These are phyloP conservation scores for Schizophyllum commune DNA, from an alignment of 1,284 basidiomycete genomes.

Conservation along the genomic window DNA sequence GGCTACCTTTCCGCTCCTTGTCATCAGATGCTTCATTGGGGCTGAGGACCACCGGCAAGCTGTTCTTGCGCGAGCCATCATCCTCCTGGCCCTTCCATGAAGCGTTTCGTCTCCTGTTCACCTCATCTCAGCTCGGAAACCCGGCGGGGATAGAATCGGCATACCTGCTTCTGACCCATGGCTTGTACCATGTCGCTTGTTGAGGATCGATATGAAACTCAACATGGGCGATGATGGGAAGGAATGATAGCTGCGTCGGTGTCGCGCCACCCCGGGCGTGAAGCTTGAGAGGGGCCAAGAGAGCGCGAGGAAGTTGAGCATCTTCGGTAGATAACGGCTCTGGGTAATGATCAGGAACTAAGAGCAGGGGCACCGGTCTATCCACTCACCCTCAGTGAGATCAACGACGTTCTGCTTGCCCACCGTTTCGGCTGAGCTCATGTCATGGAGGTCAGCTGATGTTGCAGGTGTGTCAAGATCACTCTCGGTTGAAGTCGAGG, in stretches of 20 bases:
- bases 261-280: slow-evolving; percentile 33
- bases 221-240: slow-evolving; percentile 80
- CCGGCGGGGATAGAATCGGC: slow-evolving; percentile 13
- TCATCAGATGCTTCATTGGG: too few species aligned
- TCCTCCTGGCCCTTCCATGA: too few species aligned
- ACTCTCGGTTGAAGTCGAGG: slow-evolving; percentile 25
- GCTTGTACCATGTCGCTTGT: slow-evolving; percentile 74
- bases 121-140: background rate
- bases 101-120: background rate
- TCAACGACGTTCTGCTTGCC: too few species aligned
- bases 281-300: too few species aligned
- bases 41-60: too few species aligned
- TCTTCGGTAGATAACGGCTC: too few species aligned
- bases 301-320: too few species aligned
- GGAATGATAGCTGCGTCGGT: slow-evolving; percentile 41
- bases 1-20: too few species aligned
- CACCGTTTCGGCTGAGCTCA: slow-evolving; percentile 15
- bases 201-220: slow-evolving; percentile 80
- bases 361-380: background rate
- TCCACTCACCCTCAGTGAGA: slow-evolving; percentile 1
- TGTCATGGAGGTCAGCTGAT: slow-evolving; percentile 22
- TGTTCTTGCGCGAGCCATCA: too few species aligned
- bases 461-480: slow-evolving; percentile 54
- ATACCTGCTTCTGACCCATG: slow-evolving; percentile 63
- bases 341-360: too few species aligned